Evolutionary conservation across 257 asterid genomes (phyloP).

Genomic region (Echites panduratus): DNA sequence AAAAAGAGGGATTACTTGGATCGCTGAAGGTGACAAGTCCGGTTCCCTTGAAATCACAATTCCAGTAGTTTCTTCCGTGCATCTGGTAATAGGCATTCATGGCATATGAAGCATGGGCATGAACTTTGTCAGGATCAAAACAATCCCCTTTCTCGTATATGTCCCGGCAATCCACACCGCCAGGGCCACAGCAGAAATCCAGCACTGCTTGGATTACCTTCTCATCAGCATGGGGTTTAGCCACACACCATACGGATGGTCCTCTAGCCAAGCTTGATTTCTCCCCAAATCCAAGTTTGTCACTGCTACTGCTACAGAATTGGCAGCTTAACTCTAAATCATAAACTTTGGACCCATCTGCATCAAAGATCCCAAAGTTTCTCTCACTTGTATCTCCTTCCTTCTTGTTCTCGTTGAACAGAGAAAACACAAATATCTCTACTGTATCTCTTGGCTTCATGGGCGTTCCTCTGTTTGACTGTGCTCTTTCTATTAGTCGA

Average conservation of each 20-base stretch:
- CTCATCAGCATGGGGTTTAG: conserved; percentile 28
- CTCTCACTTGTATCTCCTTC: conserved; percentile 81
- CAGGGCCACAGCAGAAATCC: conserved; percentile 25
- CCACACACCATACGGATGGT: conserved; percentile 26
- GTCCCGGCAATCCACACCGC: conserved; percentile 19
- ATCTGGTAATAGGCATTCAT: conserved; percentile 39
- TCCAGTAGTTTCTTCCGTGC: conserved; percentile 32
- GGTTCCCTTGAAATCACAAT: conserved; percentile 32
- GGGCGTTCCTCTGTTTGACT: conserved; percentile 69
- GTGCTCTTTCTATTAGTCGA: conserved; percentile 43
- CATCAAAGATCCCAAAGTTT: conserved; percentile 68
- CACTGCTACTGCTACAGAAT: not conserved
- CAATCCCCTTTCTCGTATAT: conserved; percentile 30
- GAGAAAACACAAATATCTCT: conserved; percentile 65
- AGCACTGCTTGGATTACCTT: conserved; percentile 22
- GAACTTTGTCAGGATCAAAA: conserved; percentile 19
- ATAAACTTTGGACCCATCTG: conserved; percentile 72
- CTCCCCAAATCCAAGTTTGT: conserved; percentile 3
- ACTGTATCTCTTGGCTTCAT: conserved; percentile 43
- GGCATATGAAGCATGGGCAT: conserved; percentile 34
- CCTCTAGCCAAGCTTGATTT: not conserved
- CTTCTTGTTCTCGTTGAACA: conserved; percentile 67
- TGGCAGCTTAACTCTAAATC: conserved; percentile 44
- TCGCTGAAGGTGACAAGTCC: conserved; percentile 30
- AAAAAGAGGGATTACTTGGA: conserved; percentile 19